These are phyloP conservation scores for Deuterostichococcus epilithicus DNA, from an alignment of 139 green algal genomes.

Conservation along the genomic window DNA sequence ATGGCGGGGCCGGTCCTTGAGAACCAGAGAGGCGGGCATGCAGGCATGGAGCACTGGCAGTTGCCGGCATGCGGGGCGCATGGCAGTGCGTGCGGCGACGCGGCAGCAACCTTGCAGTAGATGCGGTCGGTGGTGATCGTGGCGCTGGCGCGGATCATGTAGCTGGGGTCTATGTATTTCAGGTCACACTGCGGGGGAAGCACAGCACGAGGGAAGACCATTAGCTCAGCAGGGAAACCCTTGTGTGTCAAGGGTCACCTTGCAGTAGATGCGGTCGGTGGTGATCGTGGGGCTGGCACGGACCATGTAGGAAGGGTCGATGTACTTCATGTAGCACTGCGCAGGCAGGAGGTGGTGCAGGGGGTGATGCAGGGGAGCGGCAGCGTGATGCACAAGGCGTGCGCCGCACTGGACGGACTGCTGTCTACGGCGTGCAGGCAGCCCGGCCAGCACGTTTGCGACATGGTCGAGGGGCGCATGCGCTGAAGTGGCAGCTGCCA, in stretches of 20 bases:
- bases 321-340: conserved; percentile 82
- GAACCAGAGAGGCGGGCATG: too few species aligned
- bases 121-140: conserved; percentile 80
- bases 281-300: conserved; percentile 85
- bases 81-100: neutral
- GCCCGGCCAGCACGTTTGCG: too few species aligned
- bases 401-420: too few species aligned
- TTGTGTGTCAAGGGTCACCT: conserved; percentile 24
- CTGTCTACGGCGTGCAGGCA: too few species aligned
- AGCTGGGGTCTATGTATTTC: conserved; percentile 4
- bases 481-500: too few species aligned
- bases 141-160: conserved; percentile 82
- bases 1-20: too few species aligned
- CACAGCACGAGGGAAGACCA: neutral
- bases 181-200: neutral
- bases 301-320: conserved; percentile 97
- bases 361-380: too few species aligned
- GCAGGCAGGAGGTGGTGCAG: conserved; percentile 10
- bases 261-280: conserved; percentile 90
- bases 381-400: too few species aligned
- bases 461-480: too few species aligned
- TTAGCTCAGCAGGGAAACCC: neutral
- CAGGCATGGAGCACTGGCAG: too few species aligned
- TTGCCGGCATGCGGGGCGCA: too few species aligned
- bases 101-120: conserved; percentile 87